Evolutionary conservation across 768 basidiomycete genomes (phyloP).

Genomic region (Lentinula lateritia): DNA sequence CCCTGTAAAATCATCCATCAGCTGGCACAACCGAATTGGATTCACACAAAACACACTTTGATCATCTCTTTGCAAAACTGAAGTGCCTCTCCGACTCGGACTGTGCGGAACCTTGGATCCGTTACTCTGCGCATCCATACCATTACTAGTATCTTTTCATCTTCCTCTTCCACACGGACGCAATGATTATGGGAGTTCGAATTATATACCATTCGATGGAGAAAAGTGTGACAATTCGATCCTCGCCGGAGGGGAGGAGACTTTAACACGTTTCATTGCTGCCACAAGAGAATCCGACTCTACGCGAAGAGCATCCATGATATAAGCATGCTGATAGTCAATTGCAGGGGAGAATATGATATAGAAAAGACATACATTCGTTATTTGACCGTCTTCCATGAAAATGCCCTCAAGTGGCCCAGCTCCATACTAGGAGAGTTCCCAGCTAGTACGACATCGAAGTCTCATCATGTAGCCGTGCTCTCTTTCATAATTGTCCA

Average conservation of each 20-base stretch:
- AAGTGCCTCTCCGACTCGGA: slow-evolving; percentile 24
- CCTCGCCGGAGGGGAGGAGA: slow-evolving; percentile 9
- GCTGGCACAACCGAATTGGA: neutral
- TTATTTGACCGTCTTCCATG: neutral
- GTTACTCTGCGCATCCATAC: slow-evolving; percentile 12
- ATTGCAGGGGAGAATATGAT: no score
- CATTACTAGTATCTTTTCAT: slow-evolving; percentile 21
- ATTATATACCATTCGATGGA: slow-evolving; percentile 12
- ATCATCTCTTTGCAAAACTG: no score
- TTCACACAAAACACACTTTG: no score
- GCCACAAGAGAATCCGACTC: slow-evolving; percentile 16
- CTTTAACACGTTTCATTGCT: slow-evolving; percentile 12
- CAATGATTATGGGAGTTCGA: slow-evolving; percentile 23
- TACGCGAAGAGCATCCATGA: slow-evolving; percentile 14
- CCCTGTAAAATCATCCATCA: slow-evolving; percentile 14
- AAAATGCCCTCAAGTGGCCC: neutral
- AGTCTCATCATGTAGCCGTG: slow-evolving; percentile 13
- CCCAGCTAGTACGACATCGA: slow-evolving; percentile 15
- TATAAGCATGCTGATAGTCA: neutral
- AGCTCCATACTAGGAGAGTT: slow-evolving; percentile 11
- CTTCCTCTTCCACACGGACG: slow-evolving; percentile 15
- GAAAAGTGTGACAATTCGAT: slow-evolving; percentile 12
- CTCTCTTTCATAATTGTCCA: slow-evolving; percentile 9
- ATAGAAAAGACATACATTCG: neutral
- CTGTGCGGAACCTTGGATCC: slow-evolving; percentile 20